Conservation (phyloP, 306 rosid genomes). For the Vigna mungo region DNA sequence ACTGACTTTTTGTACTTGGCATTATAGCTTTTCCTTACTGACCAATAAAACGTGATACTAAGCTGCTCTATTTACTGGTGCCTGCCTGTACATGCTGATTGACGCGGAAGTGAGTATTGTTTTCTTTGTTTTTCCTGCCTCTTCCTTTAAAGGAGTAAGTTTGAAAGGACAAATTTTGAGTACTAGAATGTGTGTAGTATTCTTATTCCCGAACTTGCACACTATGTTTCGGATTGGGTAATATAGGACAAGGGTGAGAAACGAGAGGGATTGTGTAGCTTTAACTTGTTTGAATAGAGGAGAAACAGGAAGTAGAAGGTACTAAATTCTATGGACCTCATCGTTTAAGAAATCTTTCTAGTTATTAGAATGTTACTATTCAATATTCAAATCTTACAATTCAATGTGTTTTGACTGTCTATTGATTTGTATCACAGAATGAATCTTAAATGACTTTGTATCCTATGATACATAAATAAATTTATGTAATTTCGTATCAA, state of each 20-base stretch:
- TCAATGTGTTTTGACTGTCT: too few relatives aligned
- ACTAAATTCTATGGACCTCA: background rate
- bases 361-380: too few relatives aligned
- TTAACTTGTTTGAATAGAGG: background rate
- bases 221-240: background rate
- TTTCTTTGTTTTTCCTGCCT: background rate
- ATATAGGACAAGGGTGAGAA: background rate
- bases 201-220: background rate
- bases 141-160: conserved; percentile 8
- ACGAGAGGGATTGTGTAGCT: background rate
- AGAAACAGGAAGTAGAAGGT: background rate
- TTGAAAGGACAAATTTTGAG: conserved; percentile 9
- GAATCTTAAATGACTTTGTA: too few relatives aligned
- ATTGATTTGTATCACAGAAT: too few relatives aligned
- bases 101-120: background rate
- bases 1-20: background rate
- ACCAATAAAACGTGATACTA: background rate
- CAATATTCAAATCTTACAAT: too few relatives aligned
- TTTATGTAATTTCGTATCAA: too few relatives aligned
- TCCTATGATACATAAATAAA: too few relatives aligned
- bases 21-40: background rate
- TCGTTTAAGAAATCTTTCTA: background rate
- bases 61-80: conserved; percentile 8
- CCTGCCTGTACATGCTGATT: background rate
- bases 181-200: background rate